Percentiles rank a stretch among this genome's conserved stretches.
Conservation (phyloP, 1,284 basidiomycete genomes). For the Ustilago nuda region DNA sequence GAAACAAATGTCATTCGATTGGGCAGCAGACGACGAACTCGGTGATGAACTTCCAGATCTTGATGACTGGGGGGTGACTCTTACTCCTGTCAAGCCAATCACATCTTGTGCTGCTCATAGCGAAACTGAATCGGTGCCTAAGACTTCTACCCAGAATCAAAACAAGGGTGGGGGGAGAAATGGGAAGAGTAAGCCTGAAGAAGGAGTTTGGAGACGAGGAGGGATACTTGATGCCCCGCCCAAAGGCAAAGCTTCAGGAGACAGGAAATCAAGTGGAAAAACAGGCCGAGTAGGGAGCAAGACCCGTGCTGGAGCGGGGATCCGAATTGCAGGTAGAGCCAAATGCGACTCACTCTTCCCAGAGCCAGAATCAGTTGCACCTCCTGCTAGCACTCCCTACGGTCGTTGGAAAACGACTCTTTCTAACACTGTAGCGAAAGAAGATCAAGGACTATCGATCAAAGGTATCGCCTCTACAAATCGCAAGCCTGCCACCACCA, state of each 20-base stretch:
- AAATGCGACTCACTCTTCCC: constrained; percentile 18
- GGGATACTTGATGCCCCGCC: neutral
- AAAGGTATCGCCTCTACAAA: constrained; percentile 9
- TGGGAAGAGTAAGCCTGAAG: constrained; percentile 2
- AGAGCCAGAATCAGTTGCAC: constrained; percentile 6
- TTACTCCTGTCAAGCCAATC: constrained; percentile 27
- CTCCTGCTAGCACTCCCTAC: constrained; percentile 38
- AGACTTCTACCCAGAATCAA: neutral
- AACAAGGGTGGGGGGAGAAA: neutral
- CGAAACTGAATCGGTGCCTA: neutral
- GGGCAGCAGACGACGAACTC: constrained; percentile 60
- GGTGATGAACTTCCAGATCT: constrained; percentile 59
- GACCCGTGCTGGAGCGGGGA: constrained; percentile 14
- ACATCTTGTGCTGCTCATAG: neutral
- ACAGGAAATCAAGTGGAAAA: neutral
- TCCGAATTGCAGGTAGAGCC: constrained; percentile 46
- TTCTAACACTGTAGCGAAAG: neutral
- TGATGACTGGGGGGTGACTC: constrained; percentile 56
- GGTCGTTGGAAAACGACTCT: constrained; percentile 33
- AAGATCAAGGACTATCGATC: constrained; percentile 2
- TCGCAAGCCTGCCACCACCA: constrained; percentile 6
- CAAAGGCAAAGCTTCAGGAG: neutral
- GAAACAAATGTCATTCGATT: constrained; percentile 45
- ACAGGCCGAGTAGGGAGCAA: neutral
- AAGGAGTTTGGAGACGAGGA: constrained; percentile 8